Conservation (phyloP, 2,329 filamentous ascomycete genomes). For the Fusarium vanettenii region DNA sequence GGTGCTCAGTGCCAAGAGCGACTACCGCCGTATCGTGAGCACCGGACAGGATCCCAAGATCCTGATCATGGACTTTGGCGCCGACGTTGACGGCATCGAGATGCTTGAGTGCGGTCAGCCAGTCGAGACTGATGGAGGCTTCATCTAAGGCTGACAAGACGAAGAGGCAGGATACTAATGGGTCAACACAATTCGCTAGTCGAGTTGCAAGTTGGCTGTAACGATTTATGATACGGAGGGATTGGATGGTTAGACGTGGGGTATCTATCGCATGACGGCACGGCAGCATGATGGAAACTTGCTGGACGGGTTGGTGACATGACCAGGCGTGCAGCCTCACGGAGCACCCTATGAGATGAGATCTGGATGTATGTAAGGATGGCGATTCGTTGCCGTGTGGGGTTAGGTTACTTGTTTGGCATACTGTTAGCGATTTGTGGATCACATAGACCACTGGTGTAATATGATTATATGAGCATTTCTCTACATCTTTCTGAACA, state of each 20-base stretch:
- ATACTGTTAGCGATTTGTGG: constrained; percentile 32
- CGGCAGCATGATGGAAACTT: constrained; percentile 27
- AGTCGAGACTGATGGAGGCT: constrained; percentile 31
- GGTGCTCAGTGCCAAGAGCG: constrained; percentile 95
- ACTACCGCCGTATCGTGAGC: constrained; percentile 93
- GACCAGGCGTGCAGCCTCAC: constrained; percentile 34
- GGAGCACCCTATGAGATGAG: constrained; percentile 29
- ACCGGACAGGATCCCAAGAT: constrained; percentile 95
- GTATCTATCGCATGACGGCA: background rate
- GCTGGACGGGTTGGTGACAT: constrained; percentile 30
- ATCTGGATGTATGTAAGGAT: constrained; percentile 18
- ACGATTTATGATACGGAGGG: constrained; percentile 38
- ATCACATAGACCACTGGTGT: constrained; percentile 32
- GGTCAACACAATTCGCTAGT: background rate
- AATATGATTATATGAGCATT: constrained; percentile 12
- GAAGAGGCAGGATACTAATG: constrained; percentile 13
- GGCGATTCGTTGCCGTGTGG: constrained; percentile 9
- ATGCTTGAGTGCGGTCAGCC: constrained; percentile 62
- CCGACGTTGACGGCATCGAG: constrained; percentile 67
- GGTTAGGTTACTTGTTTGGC: constrained; percentile 19
- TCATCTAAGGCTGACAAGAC: constrained; percentile 37
- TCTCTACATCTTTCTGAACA: background rate
- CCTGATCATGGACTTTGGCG: constrained; percentile 91
- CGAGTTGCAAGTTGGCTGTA: constrained; percentile 23
- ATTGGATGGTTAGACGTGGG: constrained; percentile 31